These are phyloP conservation scores for Oryza meyeriana DNA, from an alignment of 176 grass and related monocot genomes.

Conservation along the genomic window DNA sequence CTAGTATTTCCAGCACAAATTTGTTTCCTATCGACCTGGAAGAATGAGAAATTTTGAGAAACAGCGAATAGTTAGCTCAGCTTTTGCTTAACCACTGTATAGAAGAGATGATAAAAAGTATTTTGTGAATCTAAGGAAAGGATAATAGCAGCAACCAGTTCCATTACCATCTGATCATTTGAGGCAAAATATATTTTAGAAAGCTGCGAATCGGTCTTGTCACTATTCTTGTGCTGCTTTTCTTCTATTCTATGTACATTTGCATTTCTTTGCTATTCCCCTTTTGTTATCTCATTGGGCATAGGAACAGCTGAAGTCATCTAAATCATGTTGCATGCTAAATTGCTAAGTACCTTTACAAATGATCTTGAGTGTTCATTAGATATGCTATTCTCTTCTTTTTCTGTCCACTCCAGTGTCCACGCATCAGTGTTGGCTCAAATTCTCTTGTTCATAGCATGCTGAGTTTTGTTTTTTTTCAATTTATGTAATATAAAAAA, in stretches of 20 bases:
- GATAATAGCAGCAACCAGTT: background rate
- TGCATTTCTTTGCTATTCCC: background rate
- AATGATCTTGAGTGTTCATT: background rate
- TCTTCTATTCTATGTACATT: background rate
- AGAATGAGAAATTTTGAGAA: background rate
- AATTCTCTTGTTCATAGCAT: background rate
- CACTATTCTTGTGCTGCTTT: background rate
- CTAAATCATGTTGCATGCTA: background rate
- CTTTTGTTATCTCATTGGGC: background rate
- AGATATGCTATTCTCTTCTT: background rate
- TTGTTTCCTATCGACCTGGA: background rate
- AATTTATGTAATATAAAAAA: background rate
- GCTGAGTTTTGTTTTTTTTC: background rate
- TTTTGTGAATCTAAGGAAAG: background rate
- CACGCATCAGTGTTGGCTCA: background rate
- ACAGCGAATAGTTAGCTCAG: background rate
- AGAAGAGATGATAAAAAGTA: background rate
- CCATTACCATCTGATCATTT: background rate
- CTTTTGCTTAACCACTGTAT: background rate
- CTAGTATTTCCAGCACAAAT: background rate
- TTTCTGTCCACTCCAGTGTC: background rate
- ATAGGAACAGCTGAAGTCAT: background rate
- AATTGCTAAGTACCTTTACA: background rate
- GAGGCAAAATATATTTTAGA: background rate
- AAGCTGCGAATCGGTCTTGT: background rate